These are phyloP conservation scores for Xerocomus amazonicus DNA, from an alignment of 1,284 basidiomycete species.

Conservation along the genomic window DNA sequence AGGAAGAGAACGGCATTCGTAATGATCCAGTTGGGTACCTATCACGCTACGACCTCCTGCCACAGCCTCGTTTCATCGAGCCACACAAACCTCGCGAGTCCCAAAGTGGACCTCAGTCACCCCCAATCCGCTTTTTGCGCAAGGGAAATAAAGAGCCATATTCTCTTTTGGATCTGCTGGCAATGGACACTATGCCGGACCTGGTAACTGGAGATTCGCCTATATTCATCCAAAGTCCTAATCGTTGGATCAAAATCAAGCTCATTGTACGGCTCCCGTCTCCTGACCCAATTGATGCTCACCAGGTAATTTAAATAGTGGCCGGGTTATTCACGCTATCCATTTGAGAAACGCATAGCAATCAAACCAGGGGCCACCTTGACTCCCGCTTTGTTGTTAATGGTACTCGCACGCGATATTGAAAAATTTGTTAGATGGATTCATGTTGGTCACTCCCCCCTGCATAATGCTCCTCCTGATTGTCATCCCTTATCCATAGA, in stretches of 20 bases:
- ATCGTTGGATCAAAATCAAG: conserved; percentile 25
- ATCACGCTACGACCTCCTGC: conserved; percentile 14
- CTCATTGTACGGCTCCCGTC: conserved; percentile 16
- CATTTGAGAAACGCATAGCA: conserved; percentile 31
- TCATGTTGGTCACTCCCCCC: conserved; percentile 21
- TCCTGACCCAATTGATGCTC: neutral
- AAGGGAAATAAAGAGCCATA: conserved; percentile 17
- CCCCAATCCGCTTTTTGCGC: conserved; percentile 21
- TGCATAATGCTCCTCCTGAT: neutral
- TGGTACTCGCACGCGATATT: conserved; percentile 27
- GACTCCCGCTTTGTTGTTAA: conserved; percentile 26
- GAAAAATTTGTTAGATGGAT: conserved; percentile 27
- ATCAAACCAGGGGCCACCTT: conserved; percentile 20
- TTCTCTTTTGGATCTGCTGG: conserved; percentile 21
- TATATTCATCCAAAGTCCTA: conserved; percentile 14
- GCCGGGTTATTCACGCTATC: conserved; percentile 34
- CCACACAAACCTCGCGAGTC: neutral
- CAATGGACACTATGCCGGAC: conserved; percentile 21
- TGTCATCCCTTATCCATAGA: conserved; percentile 13
- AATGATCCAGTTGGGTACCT: conserved; percentile 3
- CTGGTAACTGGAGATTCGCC: conserved; percentile 18
- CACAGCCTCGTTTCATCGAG: conserved; percentile 15
- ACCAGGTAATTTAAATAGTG: conserved; percentile 23
- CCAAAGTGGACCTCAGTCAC: conserved; percentile 7
- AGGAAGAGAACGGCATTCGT: conserved; percentile 2